phyloP scores from a whole-genome alignment of 179 eudicot species.

The Beta corolliflora region DNA sequence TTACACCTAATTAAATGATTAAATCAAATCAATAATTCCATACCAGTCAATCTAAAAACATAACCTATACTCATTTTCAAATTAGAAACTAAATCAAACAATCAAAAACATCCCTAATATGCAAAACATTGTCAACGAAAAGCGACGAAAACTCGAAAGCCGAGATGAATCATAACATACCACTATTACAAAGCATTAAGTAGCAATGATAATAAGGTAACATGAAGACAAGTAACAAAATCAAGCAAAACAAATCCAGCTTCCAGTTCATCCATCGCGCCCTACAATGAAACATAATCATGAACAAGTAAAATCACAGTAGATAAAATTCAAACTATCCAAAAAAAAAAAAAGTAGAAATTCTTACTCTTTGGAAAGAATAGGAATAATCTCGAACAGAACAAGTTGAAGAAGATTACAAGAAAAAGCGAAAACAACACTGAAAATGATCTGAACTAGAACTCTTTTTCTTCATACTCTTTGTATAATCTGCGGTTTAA shows the following conservation, averaged over 20 bases:
- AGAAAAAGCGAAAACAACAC: slow-evolving; percentile 91
- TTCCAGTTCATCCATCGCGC: slow-evolving; percentile 98
- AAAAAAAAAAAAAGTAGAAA: slow-evolving; percentile 7
- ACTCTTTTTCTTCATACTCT: slow-evolving; percentile 94
- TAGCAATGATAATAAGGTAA: slow-evolving; percentile 95
- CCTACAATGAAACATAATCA: slow-evolving; percentile 42
- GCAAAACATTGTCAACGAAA: background rate
- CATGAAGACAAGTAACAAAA: slow-evolving; percentile 84
- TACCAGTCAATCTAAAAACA: background rate
- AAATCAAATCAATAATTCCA: slow-evolving; percentile 10
- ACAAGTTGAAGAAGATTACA: slow-evolving; percentile 96
- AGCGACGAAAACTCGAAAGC: background rate
- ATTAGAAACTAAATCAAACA: background rate
- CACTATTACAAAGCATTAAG: slow-evolving; percentile 89
- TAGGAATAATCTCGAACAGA: slow-evolving; percentile 86
- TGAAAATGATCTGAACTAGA: slow-evolving; percentile 88
- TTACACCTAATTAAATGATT: slow-evolving; percentile 47
- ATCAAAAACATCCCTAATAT: background rate
- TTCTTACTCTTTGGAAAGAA: slow-evolving; percentile 80
- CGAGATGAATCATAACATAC: slow-evolving; percentile 30
- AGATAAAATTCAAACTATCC: background rate
- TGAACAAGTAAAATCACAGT: background rate
- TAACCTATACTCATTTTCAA: background rate
- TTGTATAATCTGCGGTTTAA: slow-evolving; percentile 80
- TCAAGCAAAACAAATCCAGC: slow-evolving; percentile 90